These are phyloP conservation scores for Pseudozyma thailandica DNA, from an alignment of 1,284 basidiomycete species.

Conservation along the genomic window DNA sequence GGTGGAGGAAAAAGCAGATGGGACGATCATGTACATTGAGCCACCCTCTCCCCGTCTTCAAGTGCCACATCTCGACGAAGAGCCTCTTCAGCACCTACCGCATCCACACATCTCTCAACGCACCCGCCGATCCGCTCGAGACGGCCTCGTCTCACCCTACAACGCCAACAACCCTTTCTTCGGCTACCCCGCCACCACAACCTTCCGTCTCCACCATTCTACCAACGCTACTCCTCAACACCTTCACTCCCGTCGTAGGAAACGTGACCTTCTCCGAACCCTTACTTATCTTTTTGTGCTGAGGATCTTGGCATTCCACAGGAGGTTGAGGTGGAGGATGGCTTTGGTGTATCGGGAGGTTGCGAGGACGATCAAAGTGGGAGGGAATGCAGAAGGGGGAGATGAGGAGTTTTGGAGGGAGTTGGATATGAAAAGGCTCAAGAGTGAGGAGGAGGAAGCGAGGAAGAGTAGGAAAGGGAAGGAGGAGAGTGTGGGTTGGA, in stretches of 20 bases:
- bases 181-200: slow-evolving; percentile 76
- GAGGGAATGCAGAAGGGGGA: slow-evolving; percentile 8
- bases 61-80: slow-evolving; percentile 50
- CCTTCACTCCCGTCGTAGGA: slow-evolving; percentile 52
- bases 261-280: slow-evolving; percentile 65
- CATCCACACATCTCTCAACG: slow-evolving; percentile 59
- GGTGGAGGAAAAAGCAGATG: slow-evolving; percentile 13
- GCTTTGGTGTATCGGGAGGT: slow-evolving; percentile 19
- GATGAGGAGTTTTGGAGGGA: slow-evolving; percentile 46
- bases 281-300: slow-evolving; percentile 65
- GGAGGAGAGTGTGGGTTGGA: not conserved
- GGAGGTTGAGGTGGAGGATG: slow-evolving; percentile 46
- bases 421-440: slow-evolving; percentile 15
- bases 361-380: slow-evolving; percentile 20
- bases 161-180: slow-evolving; percentile 78
- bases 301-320: slow-evolving; percentile 56
- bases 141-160: slow-evolving; percentile 67
- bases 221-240: slow-evolving; percentile 27
- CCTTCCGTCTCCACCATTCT: slow-evolving; percentile 16
- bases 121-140: slow-evolving; percentile 51
- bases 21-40: slow-evolving; percentile 44
- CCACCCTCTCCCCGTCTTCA: slow-evolving; percentile 45
- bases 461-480: not conserved
- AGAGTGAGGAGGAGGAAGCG: not conserved
- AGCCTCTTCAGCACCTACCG: slow-evolving; percentile 32